A percentile compares a stretch with the other conserved stretches of the same genome.
These are phyloP conservation scores for Panicum miliaceum DNA, from an alignment of 176 grass and related monocot species.

Conservation along the genomic window DNA sequence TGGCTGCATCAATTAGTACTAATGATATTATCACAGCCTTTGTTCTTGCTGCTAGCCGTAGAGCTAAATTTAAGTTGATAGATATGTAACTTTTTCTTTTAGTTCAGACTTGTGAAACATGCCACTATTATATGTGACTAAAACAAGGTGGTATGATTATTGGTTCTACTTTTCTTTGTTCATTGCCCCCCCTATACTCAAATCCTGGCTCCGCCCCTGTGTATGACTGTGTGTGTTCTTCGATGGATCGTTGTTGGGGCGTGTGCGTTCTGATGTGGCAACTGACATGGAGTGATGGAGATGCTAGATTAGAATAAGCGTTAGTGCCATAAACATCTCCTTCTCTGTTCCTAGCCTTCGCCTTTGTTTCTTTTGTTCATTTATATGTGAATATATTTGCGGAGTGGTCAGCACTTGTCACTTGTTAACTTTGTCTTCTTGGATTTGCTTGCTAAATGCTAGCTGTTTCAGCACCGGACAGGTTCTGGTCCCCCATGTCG, in stretches of 20 bases:
- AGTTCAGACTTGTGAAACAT: too few species aligned
- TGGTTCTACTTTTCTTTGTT: too few species aligned
- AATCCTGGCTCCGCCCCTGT: too few species aligned
- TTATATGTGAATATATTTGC: background rate
- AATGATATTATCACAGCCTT: too few species aligned
- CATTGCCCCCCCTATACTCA: too few species aligned
- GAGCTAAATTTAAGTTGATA: too few species aligned
- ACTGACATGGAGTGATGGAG: background rate
- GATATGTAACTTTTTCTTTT: too few species aligned
- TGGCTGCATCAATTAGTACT: too few species aligned
- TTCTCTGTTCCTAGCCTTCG: background rate
- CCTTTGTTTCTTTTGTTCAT: background rate
- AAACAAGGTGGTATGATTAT: too few species aligned
- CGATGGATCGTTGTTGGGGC: slow-evolving; percentile 4
- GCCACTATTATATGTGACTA: too few species aligned
- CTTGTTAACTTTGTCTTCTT: background rate
- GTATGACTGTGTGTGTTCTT: background rate
- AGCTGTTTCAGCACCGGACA: background rate
- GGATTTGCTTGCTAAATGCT: background rate
- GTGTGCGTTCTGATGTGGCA: slow-evolving; percentile 18
- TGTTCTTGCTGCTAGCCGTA: too few species aligned
- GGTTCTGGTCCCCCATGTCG: background rate
- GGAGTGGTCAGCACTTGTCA: slow-evolving; percentile 1
- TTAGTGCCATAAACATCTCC: background rate
- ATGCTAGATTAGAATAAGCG: background rate